A percentile compares a stretch with the other conserved stretches of the same genome.
Evolutionary conservation across 75 land plant species (phyloP).

Genomic region (Adiantum capillusveneris): DNA sequence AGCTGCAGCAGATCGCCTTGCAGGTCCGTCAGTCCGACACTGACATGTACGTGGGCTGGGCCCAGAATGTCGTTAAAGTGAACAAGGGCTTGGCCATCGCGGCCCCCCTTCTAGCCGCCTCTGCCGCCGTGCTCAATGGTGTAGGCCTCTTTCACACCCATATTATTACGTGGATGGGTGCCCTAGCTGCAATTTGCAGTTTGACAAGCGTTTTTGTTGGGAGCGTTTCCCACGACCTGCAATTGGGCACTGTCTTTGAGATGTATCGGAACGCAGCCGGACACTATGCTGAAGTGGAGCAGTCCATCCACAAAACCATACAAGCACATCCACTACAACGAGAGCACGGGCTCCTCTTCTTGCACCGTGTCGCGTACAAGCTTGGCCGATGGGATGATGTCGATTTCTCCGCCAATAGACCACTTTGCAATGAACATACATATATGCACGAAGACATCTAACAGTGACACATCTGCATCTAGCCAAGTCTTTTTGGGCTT

Average conservation of each 20-base stretch:
- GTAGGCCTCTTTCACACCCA: no score
- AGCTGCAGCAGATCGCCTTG: no score
- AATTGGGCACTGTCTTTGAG: conserved; percentile 61
- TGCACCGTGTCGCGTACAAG: conserved; percentile 4
- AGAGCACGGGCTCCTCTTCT: conserved; percentile 14
- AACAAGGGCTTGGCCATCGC: conserved; percentile 37
- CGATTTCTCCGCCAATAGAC: no score
- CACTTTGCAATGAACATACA: no score
- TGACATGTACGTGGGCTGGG: conserved; percentile 17
- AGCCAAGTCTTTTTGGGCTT: no score
- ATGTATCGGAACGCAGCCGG: conserved; percentile 56
- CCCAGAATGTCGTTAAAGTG: conserved; percentile 19
- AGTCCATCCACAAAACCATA: conserved; percentile 31
- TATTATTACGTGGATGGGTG: no score
- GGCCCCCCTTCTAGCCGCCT: conserved; percentile 33
- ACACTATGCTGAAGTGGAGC: conserved; percentile 33
- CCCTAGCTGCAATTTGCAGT: no score
- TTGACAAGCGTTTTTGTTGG: no score
- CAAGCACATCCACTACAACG: conserved; percentile 8
- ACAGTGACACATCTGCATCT: no score
- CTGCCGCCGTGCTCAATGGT: background rate
- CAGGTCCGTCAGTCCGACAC: conserved; percentile 11
- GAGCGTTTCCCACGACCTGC: conserved; percentile 6
- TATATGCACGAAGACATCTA: no score
- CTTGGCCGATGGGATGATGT: conserved; percentile 15